Evolutionary conservation across 2,329 filamentous ascomycete genomes (phyloP), one percentile per base, ranked within the genome.

Genomic region (Hyphodiscus sp.): DNA sequence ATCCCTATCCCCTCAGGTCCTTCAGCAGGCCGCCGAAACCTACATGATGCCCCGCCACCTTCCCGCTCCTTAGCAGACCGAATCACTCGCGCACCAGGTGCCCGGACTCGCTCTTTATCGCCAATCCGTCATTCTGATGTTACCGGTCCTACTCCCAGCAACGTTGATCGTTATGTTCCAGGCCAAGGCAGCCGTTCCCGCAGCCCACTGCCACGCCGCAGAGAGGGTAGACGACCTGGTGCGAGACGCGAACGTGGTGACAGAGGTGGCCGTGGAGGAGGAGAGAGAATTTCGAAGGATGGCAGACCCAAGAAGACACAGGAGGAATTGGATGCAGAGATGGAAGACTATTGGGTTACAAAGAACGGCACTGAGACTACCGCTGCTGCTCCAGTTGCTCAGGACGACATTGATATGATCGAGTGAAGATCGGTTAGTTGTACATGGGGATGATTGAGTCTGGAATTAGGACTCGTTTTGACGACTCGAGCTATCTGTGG

Each of bases 271-370:
- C 69, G 70, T 20, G 72, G 75, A 38, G 67, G 68, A 16, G 68
- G 70, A 55, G 73, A 74, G 45, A 69, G 72, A 33, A 56, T 64
- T 30, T 74, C 74, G 46, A 76, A 74, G 18, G 77, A 81, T 55
- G 64, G 65, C 50, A 78, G 79, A 41, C 78, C 83, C 1, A 86
- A 83, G 71, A 96, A 95, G 79, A 96, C 91, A 0, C 87, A 91
- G 61, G 89, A 95, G 64, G 89, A 96, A 68, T 76, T 96, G 42
- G 91, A 96, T 69, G 89, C 89, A n/a, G 91, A 96, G 72, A 96
- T 96, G 91, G 90, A 86, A 29, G 89, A 96, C 67, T 96, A 96
- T 70, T 96, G 90, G 76, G 84, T 79, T 29, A 69, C 65, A n/a
- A 72, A 67, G 20, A 70, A 66, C 43, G 65, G 63, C 15, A 53